Evolutionary conservation across 2,329 filamentous ascomycete species (phyloP), one percentile per base, ranked within the genome.

Genomic region (Colletotrichum eremochloae): DNA sequence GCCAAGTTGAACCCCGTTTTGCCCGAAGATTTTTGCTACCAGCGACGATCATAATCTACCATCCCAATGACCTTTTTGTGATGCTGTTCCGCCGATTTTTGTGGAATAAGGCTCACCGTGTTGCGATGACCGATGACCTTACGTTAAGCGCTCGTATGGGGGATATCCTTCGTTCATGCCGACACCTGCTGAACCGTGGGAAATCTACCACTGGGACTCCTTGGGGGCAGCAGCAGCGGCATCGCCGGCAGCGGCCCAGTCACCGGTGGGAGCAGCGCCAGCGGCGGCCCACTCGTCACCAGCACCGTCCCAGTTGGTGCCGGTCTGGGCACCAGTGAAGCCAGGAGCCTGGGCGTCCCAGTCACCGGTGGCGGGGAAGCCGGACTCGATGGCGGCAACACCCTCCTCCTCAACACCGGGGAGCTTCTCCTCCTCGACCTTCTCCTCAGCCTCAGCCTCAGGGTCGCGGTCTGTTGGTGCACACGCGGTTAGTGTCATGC

Each of bases 371-470:
- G 84, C 84, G 76, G 87, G 89, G 87, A 95, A 95, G 81, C 92
- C 93, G 78, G 90, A 87, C 84, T 96, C 95, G 79, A 96, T 91
- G 78, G 93, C 91, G 79, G 86, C 92, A 75, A 93, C 82, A 79
- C 92, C 94, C 81, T 93, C 93, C 87, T 98, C 96, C 78, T 97
- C 95, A 79, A 89, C 92, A 81, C 91, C 92, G 77, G 94, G 88
- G 76, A 92, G 88, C 93, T 98, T 97, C 90, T 98, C 96, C 85
- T 96, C 93, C 83, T 94, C 93, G 77, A 92, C 89, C 85, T 98
- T 97, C 89, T 99, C 97, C 91, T 97, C 96, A 85, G 97, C 96
- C 92, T 99, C 96, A 79, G 95, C 95, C 88, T 99, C 96, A 80
- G 97, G 96, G 88, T 99, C 97, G 85, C 97, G 96, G 94, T 99